Evolutionary conservation across 2,329 filamentous ascomycete species (phyloP).

Genomic region (Venturia aucupariae): DNA sequence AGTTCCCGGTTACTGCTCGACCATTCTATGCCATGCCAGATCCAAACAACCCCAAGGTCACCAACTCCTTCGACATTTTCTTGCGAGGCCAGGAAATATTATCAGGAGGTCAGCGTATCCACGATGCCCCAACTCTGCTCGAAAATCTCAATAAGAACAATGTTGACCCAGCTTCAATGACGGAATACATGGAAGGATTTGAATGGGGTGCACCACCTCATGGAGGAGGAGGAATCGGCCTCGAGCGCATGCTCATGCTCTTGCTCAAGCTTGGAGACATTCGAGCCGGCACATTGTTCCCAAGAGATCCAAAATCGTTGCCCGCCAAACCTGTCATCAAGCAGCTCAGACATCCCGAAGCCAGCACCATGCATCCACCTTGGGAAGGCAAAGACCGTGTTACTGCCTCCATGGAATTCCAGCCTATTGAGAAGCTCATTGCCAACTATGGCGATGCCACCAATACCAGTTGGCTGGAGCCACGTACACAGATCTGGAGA

Average conservation of each 20-base stretch:
- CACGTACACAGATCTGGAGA: slow-evolving; percentile 80
- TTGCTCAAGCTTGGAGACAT: slow-evolving; percentile 83
- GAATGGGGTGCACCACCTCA: slow-evolving; percentile 83
- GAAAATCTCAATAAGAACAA: slow-evolving; percentile 68
- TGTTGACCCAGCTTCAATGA: slow-evolving; percentile 72
- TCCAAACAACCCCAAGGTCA: slow-evolving; percentile 59
- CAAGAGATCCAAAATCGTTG: slow-evolving; percentile 79
- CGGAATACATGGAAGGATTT: slow-evolving; percentile 83
- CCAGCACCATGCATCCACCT: slow-evolving; percentile 65
- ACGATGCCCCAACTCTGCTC: slow-evolving; percentile 65
- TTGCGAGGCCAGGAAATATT: slow-evolving; percentile 87
- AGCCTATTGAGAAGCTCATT: slow-evolving; percentile 76
- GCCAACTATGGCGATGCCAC: slow-evolving; percentile 93
- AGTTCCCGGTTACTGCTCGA: slow-evolving; percentile 74
- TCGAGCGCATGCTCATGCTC: slow-evolving; percentile 82
- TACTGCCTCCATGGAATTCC: slow-evolving; percentile 46
- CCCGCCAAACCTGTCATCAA: slow-evolving; percentile 55
- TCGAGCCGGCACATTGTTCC: slow-evolving; percentile 76
- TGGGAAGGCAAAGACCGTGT: slow-evolving; percentile 48
- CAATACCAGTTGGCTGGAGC: slow-evolving; percentile 89
- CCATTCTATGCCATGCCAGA: slow-evolving; percentile 92
- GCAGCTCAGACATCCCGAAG: slow-evolving; percentile 73
- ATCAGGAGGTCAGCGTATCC: slow-evolving; percentile 87
- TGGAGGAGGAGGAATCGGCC: slow-evolving; percentile 78
- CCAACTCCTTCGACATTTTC: slow-evolving; percentile 94